Base-by-base conservation (phyloP, 2,329 filamentous ascomycete genomes). In the Xylariaceae sp. region DNA sequence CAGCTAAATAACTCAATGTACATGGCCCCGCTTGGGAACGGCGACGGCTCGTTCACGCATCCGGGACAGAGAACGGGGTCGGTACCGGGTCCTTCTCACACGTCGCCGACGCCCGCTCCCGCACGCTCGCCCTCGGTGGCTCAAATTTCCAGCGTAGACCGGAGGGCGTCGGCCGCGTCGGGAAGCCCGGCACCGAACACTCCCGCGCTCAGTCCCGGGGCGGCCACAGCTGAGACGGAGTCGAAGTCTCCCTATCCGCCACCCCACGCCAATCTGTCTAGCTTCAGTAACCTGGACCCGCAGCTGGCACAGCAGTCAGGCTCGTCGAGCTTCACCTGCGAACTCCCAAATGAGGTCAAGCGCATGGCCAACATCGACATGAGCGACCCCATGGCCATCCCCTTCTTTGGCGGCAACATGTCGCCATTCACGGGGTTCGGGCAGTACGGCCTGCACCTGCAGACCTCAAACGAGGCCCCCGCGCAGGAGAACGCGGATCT, bases 271-370 rank as follows among this genome's bases (percentile, higher is more conserved):
- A 30, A 45, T 3, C 52, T 49, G 14, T 35, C 36, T 38, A 39
- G 19, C 30, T 42, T 40, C 27, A n/a, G n/a, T n/a, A 51, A 30
- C 37, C 44, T 52, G n/a, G 47, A 49, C 27, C 43, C 46, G 2
- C 52, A 56, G 16, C 27, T 50, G 2, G 39, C 36, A 1, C 44
- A 51, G 31, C 52, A 48, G 23, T 36, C 52, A 1, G 42, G 44
- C 3, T 65, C 63, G 1, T 65, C 64, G 1, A 50, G 49, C 1
- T 69, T 68, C 32, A 67, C 64, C 0, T 46, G 61, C 0, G 59
- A 66, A 38, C 44, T 69, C 5, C 56, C 65, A 0, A 42, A 58
- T 2, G 64, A 68, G 31, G 56, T 60, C 2, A 65, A 59, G 43
- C 60, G 64, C 60, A 50, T 68, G 43, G 47, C 53, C 2, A 55